These are phyloP conservation scores for Parmales sp. DNA, from an alignment of 108 stramenopile genomes.

Conservation along the genomic window DNA sequence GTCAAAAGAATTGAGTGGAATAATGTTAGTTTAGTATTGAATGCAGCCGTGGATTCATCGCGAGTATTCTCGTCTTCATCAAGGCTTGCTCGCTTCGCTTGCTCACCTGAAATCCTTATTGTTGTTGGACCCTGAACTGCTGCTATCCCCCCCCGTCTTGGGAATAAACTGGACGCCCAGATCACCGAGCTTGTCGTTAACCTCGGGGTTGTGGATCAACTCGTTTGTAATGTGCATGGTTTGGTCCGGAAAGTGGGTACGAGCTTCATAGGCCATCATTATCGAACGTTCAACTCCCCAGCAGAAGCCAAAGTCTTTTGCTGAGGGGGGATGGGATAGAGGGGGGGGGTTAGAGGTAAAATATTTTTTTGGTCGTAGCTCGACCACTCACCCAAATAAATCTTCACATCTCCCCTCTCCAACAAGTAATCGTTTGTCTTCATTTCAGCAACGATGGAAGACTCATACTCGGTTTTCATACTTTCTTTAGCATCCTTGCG, in stretches of 20 bases:
- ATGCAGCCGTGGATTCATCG: no score
- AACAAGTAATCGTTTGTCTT: constrained; percentile 49
- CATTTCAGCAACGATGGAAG: constrained; percentile 55
- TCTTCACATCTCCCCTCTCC: constrained; percentile 22
- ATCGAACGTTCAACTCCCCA: constrained; percentile 86
- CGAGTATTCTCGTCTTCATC: no score
- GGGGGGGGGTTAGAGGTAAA: not conserved
- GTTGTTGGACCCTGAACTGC: no score
- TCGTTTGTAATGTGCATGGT: constrained; percentile 90
- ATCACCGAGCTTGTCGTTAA: constrained; percentile 75
- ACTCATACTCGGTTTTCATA: constrained; percentile 65
- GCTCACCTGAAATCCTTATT: constrained; percentile 69
- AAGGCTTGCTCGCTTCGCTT: no score
- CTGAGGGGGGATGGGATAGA: constrained; percentile 12
- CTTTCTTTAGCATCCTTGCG: constrained; percentile 52
- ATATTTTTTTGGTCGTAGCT: not conserved
- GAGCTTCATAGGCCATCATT: constrained; percentile 83
- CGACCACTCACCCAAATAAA: not conserved
- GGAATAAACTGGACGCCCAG: constrained; percentile 84
- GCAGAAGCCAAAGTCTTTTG: constrained; percentile 78
- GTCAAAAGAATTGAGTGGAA: no score
- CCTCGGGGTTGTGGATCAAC: constrained; percentile 92
- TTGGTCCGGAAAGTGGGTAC: constrained; percentile 73
- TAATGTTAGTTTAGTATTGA: no score
- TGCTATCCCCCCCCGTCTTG: constrained; percentile 46